Evolutionary conservation across 371 early-diverging fungal genomes (phyloP).

Genomic region (Fennellomyces sp.): DNA sequence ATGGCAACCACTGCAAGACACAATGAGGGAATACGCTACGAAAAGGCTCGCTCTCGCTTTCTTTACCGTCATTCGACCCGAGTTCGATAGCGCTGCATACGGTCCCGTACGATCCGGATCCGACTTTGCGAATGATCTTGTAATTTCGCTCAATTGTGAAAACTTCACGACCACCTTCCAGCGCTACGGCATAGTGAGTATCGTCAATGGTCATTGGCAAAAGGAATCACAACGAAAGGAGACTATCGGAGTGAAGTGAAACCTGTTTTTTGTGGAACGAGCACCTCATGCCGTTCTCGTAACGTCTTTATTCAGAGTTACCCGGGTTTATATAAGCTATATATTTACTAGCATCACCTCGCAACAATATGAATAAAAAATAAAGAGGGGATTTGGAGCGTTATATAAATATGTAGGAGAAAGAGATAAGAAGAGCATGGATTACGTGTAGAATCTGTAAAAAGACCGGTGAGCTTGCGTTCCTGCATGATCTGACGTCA

Average conservation of each 20-base stretch:
- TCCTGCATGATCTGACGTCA: slow-evolving; percentile 5
- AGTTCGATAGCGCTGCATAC: slow-evolving; percentile 68
- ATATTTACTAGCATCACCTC: too few species aligned
- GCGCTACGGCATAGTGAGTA: slow-evolving; percentile 29
- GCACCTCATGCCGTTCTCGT: neutral
- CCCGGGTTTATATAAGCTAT: neutral
- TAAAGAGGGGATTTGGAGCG: neutral
- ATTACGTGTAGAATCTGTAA: slow-evolving; percentile 11
- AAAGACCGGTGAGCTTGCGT: too few species aligned
- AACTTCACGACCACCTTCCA: slow-evolving; percentile 45
- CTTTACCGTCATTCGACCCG: slow-evolving; percentile 8
- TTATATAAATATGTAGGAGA: neutral
- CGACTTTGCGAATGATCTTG: slow-evolving; percentile 81
- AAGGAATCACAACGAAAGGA: neutral
- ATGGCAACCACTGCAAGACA: slow-evolving; percentile 70
- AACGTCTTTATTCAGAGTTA: neutral
- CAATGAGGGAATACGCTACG: neutral
- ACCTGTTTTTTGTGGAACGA: slow-evolving; percentile 3
- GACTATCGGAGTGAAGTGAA: neutral
- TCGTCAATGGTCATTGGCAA: slow-evolving; percentile 17
- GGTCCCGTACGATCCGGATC: slow-evolving; percentile 91
- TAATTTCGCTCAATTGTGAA: slow-evolving; percentile 71
- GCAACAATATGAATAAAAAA: too few species aligned
- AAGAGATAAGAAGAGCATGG: neutral
- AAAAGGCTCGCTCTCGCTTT: slow-evolving; percentile 12